Base-by-base conservation (phyloP, 441 rosid species). In the Adansonia gregorii region DNA sequence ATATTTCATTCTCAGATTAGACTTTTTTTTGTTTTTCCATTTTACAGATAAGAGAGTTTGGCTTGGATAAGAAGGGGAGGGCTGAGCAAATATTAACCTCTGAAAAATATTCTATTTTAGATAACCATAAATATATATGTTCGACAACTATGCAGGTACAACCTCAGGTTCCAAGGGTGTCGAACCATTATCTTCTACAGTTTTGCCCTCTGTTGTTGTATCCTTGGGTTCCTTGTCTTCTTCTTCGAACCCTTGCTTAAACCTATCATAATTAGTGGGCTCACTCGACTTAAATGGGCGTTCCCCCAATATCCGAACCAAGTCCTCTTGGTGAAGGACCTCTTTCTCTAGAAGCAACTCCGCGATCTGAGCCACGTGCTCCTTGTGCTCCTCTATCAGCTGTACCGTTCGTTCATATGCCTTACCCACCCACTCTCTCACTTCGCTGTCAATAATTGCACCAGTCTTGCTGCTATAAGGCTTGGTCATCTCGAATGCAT, bases 341-440 rank as follows among this genome's bases (percentile, higher is more conserved):
- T 90, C 92, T 84, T 88, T 89, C 78, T 90, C 87, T 0, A 91
- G 89, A 75, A 91, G 77, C 66, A 87, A 82, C 79, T 87, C 91
- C 12, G 93, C 92, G 45, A 91, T 75, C 79, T 83, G 78, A 22
- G 90, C 90, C 64, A 88, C 91, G 1, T 74, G 86, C 77, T 88
- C 89, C 67, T 79, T 91, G 86, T 90, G 95, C 75, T 86, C 85
- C 67, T 86, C 88, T 72, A 91, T 82, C 81, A 90, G 39, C 78
- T 86, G 79, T 15, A 88, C 63, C 0, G 93, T 90, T 8, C 72
- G 80, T 2, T 80, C 85, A 59, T 89, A 87, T 4, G 91, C 91
- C 85, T 83, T 86, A 35, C 58, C 82, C 19, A 87, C 90, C 88
- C 87, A 87, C 74, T 91, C 92, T 75, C 92, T 84, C 0, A 89